Conservation (phyloP, 208 protist genomes). For the Balamuthia mandrillaris region DNA sequence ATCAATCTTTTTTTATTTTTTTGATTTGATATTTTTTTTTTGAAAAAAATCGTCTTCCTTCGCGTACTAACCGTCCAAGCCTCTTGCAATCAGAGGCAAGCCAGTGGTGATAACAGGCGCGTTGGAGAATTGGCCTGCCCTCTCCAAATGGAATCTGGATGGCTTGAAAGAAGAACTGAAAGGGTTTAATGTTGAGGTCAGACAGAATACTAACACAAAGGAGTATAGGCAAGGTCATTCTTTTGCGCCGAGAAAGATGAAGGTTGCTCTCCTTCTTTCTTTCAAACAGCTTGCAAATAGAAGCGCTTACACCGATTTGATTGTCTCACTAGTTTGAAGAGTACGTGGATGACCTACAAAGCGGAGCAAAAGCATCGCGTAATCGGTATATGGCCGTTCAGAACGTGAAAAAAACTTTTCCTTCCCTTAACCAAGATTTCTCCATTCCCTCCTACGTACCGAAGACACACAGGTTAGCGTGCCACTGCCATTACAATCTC, state of each 20-base stretch:
- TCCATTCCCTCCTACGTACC: neutral
- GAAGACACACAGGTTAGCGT: neutral
- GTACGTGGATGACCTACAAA: neutral
- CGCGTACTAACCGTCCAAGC: too few species aligned
- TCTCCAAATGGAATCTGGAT: neutral
- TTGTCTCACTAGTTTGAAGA: neutral
- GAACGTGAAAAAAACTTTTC: slow-evolving; percentile 1
- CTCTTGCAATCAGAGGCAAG: neutral
- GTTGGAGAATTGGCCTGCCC: neutral
- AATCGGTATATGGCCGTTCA: slow-evolving; percentile 29
- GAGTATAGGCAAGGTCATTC: neutral
- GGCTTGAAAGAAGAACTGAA: neutral
- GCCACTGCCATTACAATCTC: neutral
- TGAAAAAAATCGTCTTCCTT: neutral
- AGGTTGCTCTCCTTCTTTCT: neutral
- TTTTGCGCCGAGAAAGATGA: neutral
- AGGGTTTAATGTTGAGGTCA: neutral
- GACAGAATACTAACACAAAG: slow-evolving; percentile 4
- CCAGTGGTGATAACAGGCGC: neutral
- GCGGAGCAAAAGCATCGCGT: neutral
- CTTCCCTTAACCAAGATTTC: neutral
- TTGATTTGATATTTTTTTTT: neutral
- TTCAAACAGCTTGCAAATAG: neutral
- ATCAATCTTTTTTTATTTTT: neutral
- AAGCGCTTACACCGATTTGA: neutral